Evolutionary conservation across 768 basidiomycete genomes (phyloP).

Genomic region (Leccinum subgranulosum): DNA sequence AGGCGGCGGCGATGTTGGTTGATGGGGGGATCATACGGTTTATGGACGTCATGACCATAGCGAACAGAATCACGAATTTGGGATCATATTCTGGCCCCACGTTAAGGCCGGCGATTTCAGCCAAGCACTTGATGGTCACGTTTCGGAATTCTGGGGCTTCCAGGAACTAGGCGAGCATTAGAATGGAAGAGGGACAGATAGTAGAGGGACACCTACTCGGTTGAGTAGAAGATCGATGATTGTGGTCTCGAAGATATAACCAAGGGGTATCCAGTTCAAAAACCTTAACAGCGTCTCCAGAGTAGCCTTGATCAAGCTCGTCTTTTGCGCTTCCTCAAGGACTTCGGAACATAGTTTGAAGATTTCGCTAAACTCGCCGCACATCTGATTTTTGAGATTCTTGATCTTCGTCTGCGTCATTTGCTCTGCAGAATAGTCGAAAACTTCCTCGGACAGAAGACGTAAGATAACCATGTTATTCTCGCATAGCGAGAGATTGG

Average conservation of each 20-base stretch:
- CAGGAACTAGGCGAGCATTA: slow-evolving; percentile 64
- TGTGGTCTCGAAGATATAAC: slow-evolving; percentile 97
- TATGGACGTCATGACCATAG: slow-evolving; percentile 96
- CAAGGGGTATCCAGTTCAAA: slow-evolving; percentile 98
- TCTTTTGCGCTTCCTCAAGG: slow-evolving; percentile 94
- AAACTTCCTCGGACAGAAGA: slow-evolving; percentile 97
- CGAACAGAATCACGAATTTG: slow-evolving; percentile 96
- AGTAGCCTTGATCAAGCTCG: slow-evolving; percentile 90
- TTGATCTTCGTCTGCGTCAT: slow-evolving; percentile 99
- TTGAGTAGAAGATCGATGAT: slow-evolving; percentile 92
- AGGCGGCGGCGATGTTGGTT: slow-evolving; percentile 93
- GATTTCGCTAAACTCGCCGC: slow-evolving; percentile 94
- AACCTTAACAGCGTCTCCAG: slow-evolving; percentile 93
- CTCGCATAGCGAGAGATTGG: slow-evolving; percentile 94
- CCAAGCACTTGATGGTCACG: slow-evolving; percentile 92
- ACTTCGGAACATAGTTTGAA: slow-evolving; percentile 98
- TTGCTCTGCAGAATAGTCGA: slow-evolving; percentile 97
- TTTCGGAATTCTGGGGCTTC: slow-evolving; percentile 97
- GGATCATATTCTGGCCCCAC: slow-evolving; percentile 96
- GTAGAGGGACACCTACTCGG: slow-evolving; percentile 56
- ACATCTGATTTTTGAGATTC: slow-evolving; percentile 97
- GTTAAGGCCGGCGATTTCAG: slow-evolving; percentile 92
- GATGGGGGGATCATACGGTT: slow-evolving; percentile 96
- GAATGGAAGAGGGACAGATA: slow-evolving; percentile 8
- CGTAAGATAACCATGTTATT: slow-evolving; percentile 99